phyloP scores from a whole-genome alignment of 306 rosid genomes.

The Vigna hirtella region DNA sequence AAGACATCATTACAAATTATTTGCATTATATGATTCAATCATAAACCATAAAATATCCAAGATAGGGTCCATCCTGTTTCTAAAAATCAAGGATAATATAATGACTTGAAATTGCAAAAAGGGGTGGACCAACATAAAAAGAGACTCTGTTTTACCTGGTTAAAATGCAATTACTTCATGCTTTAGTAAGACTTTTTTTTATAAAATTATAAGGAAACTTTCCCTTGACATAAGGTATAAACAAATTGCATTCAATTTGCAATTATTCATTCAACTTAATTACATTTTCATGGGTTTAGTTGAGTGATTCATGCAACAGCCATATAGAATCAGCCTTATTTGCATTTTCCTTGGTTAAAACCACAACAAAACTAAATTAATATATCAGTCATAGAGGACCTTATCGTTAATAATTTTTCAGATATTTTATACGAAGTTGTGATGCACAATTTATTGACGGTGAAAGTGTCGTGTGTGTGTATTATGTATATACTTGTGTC shows the following conservation, averaged over 20 bases:
- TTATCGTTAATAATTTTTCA: not conserved
- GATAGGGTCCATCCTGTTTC: conserved; percentile 1
- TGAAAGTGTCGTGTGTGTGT: not conserved
- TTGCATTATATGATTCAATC: not conserved
- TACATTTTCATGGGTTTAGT: too few species aligned
- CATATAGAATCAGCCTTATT: too few species aligned
- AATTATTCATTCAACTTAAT: too few species aligned
- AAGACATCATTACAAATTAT: not conserved
- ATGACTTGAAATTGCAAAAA: not conserved
- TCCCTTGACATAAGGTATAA: too few species aligned
- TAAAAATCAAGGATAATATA: not conserved
- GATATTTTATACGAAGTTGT: not conserved
- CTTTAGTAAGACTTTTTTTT: too few species aligned
- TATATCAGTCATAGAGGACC: not conserved
- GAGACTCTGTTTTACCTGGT: not conserved
- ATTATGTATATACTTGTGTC: not conserved
- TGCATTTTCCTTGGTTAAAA: not conserved
- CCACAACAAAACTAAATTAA: not conserved
- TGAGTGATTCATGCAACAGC: not conserved
- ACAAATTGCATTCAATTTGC: too few species aligned
- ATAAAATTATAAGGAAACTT: too few species aligned
- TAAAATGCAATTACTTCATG: too few species aligned
- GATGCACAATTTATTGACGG: conserved; percentile 4
- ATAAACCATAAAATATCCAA: conserved; percentile 27
- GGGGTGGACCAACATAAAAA: conserved; percentile 7